Evolutionary conservation across 345 rosid genomes (phyloP).

Genomic region (Citrus glauca): DNA sequence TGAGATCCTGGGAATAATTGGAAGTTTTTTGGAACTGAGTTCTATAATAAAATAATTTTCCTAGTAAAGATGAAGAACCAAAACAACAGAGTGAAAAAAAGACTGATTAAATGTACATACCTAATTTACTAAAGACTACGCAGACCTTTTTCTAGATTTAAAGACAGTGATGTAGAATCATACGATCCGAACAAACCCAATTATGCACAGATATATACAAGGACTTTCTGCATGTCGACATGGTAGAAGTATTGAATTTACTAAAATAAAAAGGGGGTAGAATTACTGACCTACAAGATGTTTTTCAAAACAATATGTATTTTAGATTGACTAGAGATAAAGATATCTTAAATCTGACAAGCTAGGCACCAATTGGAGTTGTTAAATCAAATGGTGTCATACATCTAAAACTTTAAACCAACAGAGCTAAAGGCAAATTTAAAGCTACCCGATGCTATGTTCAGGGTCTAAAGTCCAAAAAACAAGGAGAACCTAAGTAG

Average conservation of each 20-base stretch:
- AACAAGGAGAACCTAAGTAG: not conserved
- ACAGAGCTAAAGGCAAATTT: not conserved
- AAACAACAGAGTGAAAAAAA: not conserved
- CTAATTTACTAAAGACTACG: too few species aligned
- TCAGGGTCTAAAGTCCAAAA: not conserved
- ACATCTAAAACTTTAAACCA: not conserved
- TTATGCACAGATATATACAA: not conserved
- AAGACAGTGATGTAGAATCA: not conserved
- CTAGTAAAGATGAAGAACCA: not conserved
- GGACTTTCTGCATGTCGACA: not conserved
- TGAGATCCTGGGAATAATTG: conserved; percentile 14
- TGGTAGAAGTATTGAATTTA: not conserved
- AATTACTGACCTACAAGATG: not conserved
- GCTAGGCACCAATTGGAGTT: not conserved
- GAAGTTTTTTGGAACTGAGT: not conserved
- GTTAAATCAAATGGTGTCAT: not conserved
- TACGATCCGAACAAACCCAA: not conserved
- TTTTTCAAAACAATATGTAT: too few species aligned
- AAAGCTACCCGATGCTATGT: not conserved
- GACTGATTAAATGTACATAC: too few species aligned
- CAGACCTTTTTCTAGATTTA: not conserved
- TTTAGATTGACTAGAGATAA: too few species aligned
- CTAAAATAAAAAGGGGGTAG: too few species aligned
- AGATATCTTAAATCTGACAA: too few species aligned
- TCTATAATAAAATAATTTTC: not conserved